Percentiles rank a stretch among this genome's conserved stretches.
Evolutionary conservation across 106 monocot species (phyloP).

Genomic region (Cymbidium sinense): DNA sequence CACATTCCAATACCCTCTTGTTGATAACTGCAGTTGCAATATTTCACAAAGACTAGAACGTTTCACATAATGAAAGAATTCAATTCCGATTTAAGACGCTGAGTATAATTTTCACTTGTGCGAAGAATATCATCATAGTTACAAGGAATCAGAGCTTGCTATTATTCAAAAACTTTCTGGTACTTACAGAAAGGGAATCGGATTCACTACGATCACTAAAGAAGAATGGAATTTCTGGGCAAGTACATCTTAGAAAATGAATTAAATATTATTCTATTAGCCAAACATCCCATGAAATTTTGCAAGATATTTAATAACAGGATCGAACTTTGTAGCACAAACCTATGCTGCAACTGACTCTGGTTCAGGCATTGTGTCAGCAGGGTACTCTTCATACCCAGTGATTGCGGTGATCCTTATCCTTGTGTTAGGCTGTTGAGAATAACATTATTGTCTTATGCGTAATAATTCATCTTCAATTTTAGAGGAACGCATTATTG

Average conservation of each 20-base stretch:
- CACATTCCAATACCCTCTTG: too few relatives aligned
- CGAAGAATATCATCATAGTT: too few relatives aligned
- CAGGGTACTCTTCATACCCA: conserved; percentile 82
- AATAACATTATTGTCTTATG: background rate
- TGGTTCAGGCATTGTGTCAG: conserved; percentile 62
- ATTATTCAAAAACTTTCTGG: too few relatives aligned
- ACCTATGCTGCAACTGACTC: conserved; percentile 36
- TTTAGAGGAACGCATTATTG: background rate
- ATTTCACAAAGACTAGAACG: too few relatives aligned
- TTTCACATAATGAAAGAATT: too few relatives aligned
- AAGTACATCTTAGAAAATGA: background rate
- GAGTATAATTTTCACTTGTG: too few relatives aligned
- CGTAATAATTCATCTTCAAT: background rate
- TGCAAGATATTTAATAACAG: background rate
- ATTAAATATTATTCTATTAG: background rate
- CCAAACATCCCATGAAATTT: background rate
- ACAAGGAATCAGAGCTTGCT: too few relatives aligned
- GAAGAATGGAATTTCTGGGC: background rate
- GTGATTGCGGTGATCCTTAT: conserved; percentile 80
- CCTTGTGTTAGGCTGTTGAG: conserved; percentile 76
- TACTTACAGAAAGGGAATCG: background rate
- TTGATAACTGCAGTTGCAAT: too few relatives aligned
- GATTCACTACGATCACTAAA: background rate
- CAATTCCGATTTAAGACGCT: too few relatives aligned
- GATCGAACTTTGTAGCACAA: background rate